Conservation (phyloP, 208 protist species). For the Trypanosoma boissoni region DNA sequence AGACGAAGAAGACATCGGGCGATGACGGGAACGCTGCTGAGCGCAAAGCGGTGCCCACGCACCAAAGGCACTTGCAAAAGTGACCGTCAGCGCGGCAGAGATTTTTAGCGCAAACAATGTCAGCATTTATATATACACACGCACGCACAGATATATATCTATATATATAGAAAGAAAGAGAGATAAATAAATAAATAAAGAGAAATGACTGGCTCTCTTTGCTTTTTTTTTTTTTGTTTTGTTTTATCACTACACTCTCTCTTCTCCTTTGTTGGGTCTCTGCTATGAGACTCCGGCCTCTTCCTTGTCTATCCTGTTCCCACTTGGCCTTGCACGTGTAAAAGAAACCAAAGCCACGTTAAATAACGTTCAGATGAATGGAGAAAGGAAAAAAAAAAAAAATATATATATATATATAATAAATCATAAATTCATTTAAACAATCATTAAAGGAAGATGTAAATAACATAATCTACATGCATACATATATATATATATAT, state of each 20-base stretch:
- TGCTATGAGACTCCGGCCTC: too few species aligned
- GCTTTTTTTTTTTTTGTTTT: neutral
- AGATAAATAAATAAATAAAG: constrained; percentile 8
- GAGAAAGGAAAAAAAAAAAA: constrained; percentile 1
- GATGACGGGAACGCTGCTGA: constrained; percentile 35
- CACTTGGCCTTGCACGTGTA: neutral
- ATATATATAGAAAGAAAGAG: constrained; percentile 6
- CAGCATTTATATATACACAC: constrained; percentile 1
- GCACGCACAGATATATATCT: neutral
- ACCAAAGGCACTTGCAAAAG: constrained; percentile 8
- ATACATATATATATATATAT: constrained; percentile 11
- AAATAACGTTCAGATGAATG: neutral
- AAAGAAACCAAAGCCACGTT: neutral
- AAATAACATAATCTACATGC: neutral
- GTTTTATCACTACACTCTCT: neutral
- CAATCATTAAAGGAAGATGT: too few species aligned
- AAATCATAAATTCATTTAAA: too few species aligned
- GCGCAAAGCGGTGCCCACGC: constrained; percentile 32
- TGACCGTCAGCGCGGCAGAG: neutral
- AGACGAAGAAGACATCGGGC: neutral
- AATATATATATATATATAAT: constrained; percentile 14
- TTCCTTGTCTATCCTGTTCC: too few species aligned
- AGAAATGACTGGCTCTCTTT: neutral
- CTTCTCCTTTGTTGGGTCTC: too few species aligned
- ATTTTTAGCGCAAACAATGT: constrained; percentile 1